phyloP scores from a whole-genome alignment of 495 filamentous ascomycete species.

The Annulohypoxylon moriforme region DNA sequence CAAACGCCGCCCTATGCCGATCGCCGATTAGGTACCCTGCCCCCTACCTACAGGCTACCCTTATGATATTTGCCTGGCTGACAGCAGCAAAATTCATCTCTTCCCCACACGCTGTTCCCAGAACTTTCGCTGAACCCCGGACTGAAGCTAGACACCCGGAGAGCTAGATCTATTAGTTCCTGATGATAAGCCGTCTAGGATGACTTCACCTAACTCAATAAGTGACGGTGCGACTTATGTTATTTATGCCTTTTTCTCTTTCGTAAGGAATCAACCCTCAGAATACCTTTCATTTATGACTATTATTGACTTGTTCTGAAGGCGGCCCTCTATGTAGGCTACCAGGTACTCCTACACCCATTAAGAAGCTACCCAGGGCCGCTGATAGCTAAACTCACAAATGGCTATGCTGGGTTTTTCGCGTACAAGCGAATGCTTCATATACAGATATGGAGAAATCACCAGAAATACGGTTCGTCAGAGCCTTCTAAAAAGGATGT shows the following conservation, averaged over 20 bases:
- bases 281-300: background rate
- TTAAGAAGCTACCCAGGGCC: constrained; percentile 50
- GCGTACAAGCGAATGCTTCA: constrained; percentile 20
- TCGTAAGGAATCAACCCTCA: background rate
- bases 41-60: too few species aligned
- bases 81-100: background rate
- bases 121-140: background rate
- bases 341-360: constrained; percentile 44
- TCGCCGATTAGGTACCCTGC: background rate
- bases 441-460: constrained; percentile 22
- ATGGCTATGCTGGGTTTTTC: constrained; percentile 17
- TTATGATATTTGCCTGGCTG: background rate
- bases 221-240: background rate
- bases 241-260: constrained; percentile 4
- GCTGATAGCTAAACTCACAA: constrained; percentile 41
- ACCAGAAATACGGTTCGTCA: constrained; percentile 23
- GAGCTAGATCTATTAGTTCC: background rate
- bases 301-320: background rate
- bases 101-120: background rate
- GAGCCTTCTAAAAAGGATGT: background rate
- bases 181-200: background rate
- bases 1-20: background rate
- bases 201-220: background rate
- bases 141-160: background rate
- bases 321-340: constrained; percentile 16